A percentile compares a stretch with the other conserved stretches of the same genome.
phyloP scores from a whole-genome alignment of 2,329 filamentous ascomycete genomes.

The Cladosporium sp. region DNA sequence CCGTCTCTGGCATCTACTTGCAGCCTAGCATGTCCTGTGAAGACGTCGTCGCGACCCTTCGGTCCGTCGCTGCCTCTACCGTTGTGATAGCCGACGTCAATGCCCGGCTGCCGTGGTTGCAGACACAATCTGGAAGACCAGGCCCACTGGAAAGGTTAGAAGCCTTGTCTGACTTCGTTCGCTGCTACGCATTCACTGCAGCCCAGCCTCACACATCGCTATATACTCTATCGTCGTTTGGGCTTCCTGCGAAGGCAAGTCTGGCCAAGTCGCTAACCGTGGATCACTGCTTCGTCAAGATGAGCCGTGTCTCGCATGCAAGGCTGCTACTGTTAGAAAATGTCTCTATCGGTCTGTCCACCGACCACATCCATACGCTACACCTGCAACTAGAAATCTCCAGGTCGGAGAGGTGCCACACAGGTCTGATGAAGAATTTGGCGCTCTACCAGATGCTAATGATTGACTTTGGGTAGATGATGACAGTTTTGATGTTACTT shows the following conservation, averaged over 20 bases:
- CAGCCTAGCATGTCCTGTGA: constrained; percentile 4
- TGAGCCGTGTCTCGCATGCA: background rate
- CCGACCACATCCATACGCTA: background rate
- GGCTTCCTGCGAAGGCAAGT: background rate
- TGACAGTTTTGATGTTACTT: background rate
- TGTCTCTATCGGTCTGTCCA: background rate
- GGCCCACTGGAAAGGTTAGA: background rate
- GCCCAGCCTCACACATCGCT: background rate
- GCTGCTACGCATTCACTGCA: background rate
- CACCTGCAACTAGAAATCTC: background rate
- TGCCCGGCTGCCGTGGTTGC: background rate
- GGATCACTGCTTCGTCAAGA: constrained; percentile 4
- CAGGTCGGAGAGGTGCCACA: background rate
- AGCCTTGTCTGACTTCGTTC: background rate
- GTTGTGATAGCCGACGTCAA: constrained; percentile 3
- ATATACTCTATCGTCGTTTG: background rate
- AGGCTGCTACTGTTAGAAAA: background rate
- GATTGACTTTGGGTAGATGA: background rate
- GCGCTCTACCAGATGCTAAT: background rate
- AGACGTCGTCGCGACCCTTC: constrained; percentile 2
- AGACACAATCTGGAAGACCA: constrained; percentile 1
- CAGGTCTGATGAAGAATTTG: background rate
- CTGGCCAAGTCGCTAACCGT: background rate
- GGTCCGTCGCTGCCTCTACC: background rate
- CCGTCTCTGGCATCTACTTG: background rate